These are phyloP conservation scores for Wickerhamiella domercqiae DNA, from an alignment of 805 yeast genomes.

Conservation along the genomic window DNA sequence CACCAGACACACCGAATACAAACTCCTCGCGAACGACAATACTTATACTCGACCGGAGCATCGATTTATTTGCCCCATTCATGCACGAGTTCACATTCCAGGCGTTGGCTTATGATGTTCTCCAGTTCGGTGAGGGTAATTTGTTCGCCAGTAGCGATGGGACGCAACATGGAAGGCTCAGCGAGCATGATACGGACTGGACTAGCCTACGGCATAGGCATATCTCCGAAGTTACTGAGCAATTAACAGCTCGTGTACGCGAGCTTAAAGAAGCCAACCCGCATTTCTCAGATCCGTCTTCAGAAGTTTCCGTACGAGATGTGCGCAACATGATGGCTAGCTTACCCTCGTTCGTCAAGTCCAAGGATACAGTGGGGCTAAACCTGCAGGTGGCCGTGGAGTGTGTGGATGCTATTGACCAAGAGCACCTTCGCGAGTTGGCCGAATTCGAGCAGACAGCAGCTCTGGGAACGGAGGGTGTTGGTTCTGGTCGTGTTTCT, in stretches of 20 bases:
- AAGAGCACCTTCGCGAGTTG: conserved; percentile 45
- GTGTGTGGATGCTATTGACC: conserved; percentile 45
- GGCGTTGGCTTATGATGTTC: conserved; percentile 76
- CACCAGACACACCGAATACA: too few relatives aligned
- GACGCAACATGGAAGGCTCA: conserved; percentile 33
- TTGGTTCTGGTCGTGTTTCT: conserved; percentile 34
- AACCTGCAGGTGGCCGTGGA: conserved; percentile 34
- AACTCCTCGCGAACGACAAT: conserved; percentile 47
- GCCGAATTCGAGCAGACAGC: conserved; percentile 80
- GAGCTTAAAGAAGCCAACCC: conserved; percentile 62
- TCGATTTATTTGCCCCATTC: conserved; percentile 72
- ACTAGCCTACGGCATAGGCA: conserved; percentile 53
- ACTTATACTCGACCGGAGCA: conserved; percentile 64
- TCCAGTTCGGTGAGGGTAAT: conserved; percentile 33
- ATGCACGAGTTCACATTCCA: conserved; percentile 84
- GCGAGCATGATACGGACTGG: conserved; percentile 61
- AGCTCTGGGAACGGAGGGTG: conserved; percentile 54
- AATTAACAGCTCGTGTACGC: conserved; percentile 40
- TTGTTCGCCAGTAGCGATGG: conserved; percentile 25
- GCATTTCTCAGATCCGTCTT: conserved; percentile 50
- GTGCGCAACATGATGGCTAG: conserved; percentile 50
- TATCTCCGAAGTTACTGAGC: conserved; percentile 56
- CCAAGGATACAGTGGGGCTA: conserved; percentile 24
- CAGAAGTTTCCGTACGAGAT: conserved; percentile 53
- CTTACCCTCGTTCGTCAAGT: conserved; percentile 25